These are phyloP conservation scores for Ganoderma boninense DNA, from an alignment of 1,284 basidiomycete genomes.

Conservation along the genomic window DNA sequence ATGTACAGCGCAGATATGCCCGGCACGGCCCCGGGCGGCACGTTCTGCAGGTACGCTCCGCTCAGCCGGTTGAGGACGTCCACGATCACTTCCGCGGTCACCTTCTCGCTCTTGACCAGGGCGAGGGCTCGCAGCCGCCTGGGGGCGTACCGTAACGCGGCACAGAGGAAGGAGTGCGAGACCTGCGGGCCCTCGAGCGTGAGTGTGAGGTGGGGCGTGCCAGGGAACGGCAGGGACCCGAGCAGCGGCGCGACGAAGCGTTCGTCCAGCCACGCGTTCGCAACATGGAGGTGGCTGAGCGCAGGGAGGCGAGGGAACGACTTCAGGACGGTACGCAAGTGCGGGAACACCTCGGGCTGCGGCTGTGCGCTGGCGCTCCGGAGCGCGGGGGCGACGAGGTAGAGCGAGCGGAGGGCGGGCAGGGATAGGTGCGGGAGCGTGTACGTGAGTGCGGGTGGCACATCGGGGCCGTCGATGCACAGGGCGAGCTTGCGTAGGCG, in stretches of 20 bases:
- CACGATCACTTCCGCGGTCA: slow-evolving; percentile 36
- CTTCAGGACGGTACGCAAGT: slow-evolving; percentile 39
- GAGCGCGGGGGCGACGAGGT: slow-evolving; percentile 26
- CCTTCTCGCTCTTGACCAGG: slow-evolving; percentile 33
- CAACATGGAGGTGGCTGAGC: slow-evolving; percentile 36
- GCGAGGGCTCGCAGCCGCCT: slow-evolving; percentile 36
- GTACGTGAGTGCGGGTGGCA: slow-evolving; percentile 39
- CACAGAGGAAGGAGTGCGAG: slow-evolving; percentile 34
- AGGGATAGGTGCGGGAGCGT: slow-evolving; percentile 36
- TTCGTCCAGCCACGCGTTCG: slow-evolving; percentile 41
- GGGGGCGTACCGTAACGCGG: slow-evolving; percentile 23
- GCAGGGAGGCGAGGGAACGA: slow-evolving; percentile 38
- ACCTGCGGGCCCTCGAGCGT: slow-evolving; percentile 37
- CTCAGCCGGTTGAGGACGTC: slow-evolving; percentile 34
- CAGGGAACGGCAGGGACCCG: slow-evolving; percentile 35
- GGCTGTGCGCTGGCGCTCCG: slow-evolving; percentile 6
- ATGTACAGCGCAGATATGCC: slow-evolving; percentile 27
- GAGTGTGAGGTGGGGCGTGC: slow-evolving; percentile 36
- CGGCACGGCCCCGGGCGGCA: slow-evolving; percentile 16
- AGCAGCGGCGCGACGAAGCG: slow-evolving; percentile 39
- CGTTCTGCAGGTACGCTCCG: slow-evolving; percentile 25
- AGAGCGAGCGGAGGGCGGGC: slow-evolving; percentile 37
- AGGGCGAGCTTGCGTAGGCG: slow-evolving; percentile 35
- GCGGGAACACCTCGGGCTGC: slow-evolving; percentile 30
- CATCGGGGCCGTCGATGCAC: slow-evolving; percentile 35